Conservation (phyloP, 805 yeast genomes). For the Zygotorulaspora chibaensis region DNA sequence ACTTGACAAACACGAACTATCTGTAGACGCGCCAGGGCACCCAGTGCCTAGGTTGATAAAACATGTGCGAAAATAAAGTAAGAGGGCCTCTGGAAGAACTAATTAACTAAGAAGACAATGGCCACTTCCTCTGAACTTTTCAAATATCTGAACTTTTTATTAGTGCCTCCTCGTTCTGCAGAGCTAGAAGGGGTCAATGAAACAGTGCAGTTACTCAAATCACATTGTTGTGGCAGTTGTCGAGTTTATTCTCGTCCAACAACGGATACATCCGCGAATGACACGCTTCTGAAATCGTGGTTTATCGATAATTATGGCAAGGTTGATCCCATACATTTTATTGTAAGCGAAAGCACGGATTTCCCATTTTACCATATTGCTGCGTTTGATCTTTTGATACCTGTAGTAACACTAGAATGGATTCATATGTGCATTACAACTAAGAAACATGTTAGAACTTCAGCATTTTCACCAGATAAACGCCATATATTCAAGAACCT, state of each 20-base stretch:
- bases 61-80: too few relatives aligned
- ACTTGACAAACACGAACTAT: too few relatives aligned
- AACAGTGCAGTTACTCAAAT: conserved; percentile 10
- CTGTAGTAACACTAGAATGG: conserved; percentile 32
- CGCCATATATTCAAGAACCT: conserved; percentile 57
- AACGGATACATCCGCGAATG: background rate
- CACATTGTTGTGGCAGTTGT: conserved; percentile 17
- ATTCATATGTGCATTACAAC: conserved; percentile 19
- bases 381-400: conserved; percentile 29
- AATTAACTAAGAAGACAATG: too few relatives aligned
- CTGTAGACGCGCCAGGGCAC: too few relatives aligned
- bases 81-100: too few relatives aligned
- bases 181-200: conserved; percentile 6
- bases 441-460: conserved; percentile 24
- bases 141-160: conserved; percentile 21
- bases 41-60: too few relatives aligned
- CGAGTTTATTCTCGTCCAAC: conserved; percentile 6
- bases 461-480: conserved; percentile 64
- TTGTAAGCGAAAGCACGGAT: conserved; percentile 20
- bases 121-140: conserved; percentile 12
- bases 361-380: conserved; percentile 31
- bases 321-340: conserved; percentile 21
- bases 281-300: conserved; percentile 11
- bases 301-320: conserved; percentile 13
- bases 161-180: conserved; percentile 12